These are phyloP conservation scores for Eimeria praecox DNA, from an alignment of 169 alveolate species.

Conservation along the genomic window DNA sequence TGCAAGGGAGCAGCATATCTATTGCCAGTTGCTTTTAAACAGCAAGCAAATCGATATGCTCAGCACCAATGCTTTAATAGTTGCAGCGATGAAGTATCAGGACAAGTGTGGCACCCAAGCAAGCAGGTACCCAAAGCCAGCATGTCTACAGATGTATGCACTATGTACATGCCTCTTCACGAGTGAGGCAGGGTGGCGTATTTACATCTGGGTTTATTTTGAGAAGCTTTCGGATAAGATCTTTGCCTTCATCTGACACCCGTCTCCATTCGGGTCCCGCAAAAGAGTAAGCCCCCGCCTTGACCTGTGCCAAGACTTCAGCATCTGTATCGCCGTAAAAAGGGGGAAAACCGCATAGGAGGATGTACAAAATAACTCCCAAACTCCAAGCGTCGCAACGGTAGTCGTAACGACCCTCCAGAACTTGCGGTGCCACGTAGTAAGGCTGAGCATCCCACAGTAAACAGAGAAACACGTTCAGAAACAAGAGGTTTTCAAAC, in stretches of 20 bases:
- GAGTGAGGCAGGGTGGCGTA: background rate
- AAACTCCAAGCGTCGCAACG: conserved; percentile 96
- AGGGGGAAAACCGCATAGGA: conserved; percentile 94
- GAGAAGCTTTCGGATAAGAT: conserved; percentile 87
- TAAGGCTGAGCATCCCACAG: conserved; percentile 82
- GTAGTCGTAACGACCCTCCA: conserved; percentile 94
- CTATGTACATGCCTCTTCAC: no score
- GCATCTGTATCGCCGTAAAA: conserved; percentile 92
- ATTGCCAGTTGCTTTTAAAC: no score
- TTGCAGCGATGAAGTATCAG: no score
- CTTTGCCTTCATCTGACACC: conserved; percentile 94
- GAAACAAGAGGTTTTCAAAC: background rate
- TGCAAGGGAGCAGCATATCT: no score
- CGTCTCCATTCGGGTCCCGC: conserved; percentile 92
- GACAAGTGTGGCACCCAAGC: no score
- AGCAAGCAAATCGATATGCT: no score
- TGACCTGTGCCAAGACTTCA: conserved; percentile 86
- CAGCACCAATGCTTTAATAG: no score
- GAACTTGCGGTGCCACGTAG: conserved; percentile 93
- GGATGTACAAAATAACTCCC: conserved; percentile 94
- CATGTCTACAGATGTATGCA: no score
- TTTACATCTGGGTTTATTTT: conserved; percentile 27
- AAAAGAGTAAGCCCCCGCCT: conserved; percentile 90
- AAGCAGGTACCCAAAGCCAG: no score
- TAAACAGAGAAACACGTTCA: background rate